Base-by-base conservation (phyloP, 345 rosid genomes). In the Pugionium dolabratum region DNA sequence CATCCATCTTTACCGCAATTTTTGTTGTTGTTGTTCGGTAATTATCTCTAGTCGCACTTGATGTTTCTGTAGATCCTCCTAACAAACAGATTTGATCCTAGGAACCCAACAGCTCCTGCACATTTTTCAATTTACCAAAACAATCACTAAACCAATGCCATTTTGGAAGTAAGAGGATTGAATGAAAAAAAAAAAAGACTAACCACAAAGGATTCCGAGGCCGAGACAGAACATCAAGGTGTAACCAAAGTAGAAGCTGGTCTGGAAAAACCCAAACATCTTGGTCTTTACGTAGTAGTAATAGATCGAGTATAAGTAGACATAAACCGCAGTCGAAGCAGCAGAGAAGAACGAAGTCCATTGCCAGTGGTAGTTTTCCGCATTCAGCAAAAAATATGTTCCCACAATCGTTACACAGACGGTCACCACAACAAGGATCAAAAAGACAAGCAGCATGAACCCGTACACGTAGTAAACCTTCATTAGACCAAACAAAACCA, bases 301-400 rank as follows among this genome's bases (percentile, higher is more conserved):
- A 65, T 89, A 89, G 76, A 91, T 75, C 1, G 98, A 89, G 80
- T 91, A 91, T 67, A 89, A 68, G 79, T 91, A 91, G 59, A 91
- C 96, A 31, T 91, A 91, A 71, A 89, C 85, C 44, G 96, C 95
- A 9, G 98, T 91, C 33, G 98, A 91, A 35, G 98, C 98, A 57
- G 98, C 98, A 37, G 98, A 91, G 83, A 89, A 89, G 79, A 89
- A 91, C 44, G 98, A 91, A 0, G 98, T 91, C 98, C 98, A 91
- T 69, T 86, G 98, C 98, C 98, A 91, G 80, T 91, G 95, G 69
- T 91, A 91, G 75, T 91, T 91, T 83, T 91, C 98, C 43, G 98
- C 98, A 64, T 91, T 89, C 55, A 91, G 75, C 75, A 91, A 66
- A 87, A 91, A 91, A 67, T 91, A 91, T 9, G 98, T 85, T 25